Evolutionary conservation across 163 green algal genomes (phyloP).

Genomic region (Chloromonas sp.): DNA sequence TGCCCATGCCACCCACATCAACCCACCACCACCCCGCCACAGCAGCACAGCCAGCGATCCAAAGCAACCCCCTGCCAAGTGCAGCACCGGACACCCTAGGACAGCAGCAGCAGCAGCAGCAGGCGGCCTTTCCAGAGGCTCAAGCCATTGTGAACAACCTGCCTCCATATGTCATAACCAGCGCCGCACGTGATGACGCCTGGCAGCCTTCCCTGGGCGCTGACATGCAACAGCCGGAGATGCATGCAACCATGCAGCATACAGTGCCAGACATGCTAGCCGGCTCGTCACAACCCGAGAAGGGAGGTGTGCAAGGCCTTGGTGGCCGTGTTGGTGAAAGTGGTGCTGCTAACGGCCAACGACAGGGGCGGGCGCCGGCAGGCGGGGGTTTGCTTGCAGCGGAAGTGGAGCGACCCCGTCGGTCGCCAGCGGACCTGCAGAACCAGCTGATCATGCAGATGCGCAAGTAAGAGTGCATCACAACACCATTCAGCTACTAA

Average conservation of each 20-base stretch:
- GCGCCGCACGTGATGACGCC: too few species aligned
- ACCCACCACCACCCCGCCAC: neutral
- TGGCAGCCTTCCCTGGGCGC: too few species aligned
- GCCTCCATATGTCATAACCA: neutral
- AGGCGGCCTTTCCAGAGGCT: neutral
- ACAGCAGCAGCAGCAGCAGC: neutral
- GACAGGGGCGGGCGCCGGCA: neutral
- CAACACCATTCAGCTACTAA: too few species aligned
- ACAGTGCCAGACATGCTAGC: neutral
- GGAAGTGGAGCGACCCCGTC: neutral
- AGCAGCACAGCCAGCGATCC: too few species aligned
- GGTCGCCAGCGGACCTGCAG: constrained; percentile 8
- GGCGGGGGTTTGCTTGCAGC: neutral
- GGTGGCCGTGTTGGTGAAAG: neutral
- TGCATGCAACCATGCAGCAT: neutral
- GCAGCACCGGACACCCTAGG: too few species aligned
- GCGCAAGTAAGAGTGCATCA: constrained; percentile 1
- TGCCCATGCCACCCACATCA: neutral
- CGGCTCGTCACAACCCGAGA: too few species aligned
- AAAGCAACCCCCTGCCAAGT: too few species aligned
- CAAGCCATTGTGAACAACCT: neutral
- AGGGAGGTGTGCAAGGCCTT: neutral
- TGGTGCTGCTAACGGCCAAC: neutral
- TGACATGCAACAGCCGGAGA: neutral
- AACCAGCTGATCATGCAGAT: constrained; percentile 1